Base-by-base conservation (phyloP, 805 yeast genomes). In the Candida chilensis region DNA sequence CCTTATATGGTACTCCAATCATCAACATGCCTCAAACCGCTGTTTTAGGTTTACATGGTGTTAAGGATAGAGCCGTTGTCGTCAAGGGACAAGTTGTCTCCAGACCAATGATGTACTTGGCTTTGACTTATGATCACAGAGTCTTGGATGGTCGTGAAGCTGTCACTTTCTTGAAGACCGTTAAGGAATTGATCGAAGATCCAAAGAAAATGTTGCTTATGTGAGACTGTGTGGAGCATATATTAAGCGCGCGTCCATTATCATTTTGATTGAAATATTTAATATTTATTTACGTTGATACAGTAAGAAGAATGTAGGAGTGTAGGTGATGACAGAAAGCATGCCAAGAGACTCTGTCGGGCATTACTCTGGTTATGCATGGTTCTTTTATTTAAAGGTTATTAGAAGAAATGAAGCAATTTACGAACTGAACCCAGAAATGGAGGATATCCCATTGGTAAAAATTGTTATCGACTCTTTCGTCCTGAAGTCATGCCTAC, bases 81-180 rank as follows among this genome's bases (percentile, higher is more conserved):
- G 87, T 92, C 36, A 80, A 92, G 47, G 98, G 98, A 33, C 88
- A 90, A 71, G 73, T 92, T 46, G 98, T 84, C 44, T 74, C 90
- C 27, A 83, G 97, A 71, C 98, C 98, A 57, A 90, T 92, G 97
- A 92, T 92, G 98, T 92, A 92, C 74, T 66, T 92, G 50, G 98
- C 98, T 32, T 79, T 92, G 60, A 90, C 98, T 35, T 92, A 92
- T 60, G 98, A 92, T 57, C 98, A 92, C 70, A 82, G 98, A 71
- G 78, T 92, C 54, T 70, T 92, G 54, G 98, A 92, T 56, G 98
- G 98, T 47, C 85, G 97, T 66, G 98, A 92, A 68, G 97, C 96
- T 34, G 98, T 92, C 39, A 84, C 90, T 37, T 92, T 90, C 85
- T 74, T 92, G 65, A 88, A 78, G 71, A 85, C 95, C 20, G 79